Percentiles rank a stretch among this genome's conserved stretches.
These are phyloP conservation scores for Cenchrus americanus DNA, from an alignment of 176 grass and related monocot genomes.

Conservation along the genomic window DNA sequence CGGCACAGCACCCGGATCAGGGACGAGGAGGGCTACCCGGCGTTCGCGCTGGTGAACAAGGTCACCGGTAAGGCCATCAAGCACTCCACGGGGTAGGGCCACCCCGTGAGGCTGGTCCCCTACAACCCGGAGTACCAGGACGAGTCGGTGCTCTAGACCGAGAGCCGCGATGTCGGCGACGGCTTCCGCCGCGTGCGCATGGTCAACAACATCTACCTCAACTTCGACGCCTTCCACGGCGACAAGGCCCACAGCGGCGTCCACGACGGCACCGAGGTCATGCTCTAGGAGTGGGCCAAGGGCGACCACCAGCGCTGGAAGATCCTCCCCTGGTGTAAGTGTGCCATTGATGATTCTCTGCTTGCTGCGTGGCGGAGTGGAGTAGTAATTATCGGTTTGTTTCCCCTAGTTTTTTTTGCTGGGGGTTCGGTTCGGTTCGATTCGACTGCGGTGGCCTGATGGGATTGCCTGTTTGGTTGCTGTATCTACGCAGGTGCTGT, in stretches of 20 bases:
- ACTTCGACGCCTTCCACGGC: conserved; percentile 75
- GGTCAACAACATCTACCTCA: conserved; percentile 89
- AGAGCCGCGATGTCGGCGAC: conserved; percentile 68
- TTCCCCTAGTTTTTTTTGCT: neutral
- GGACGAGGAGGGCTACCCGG: conserved; percentile 77
- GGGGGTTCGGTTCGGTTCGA: neutral
- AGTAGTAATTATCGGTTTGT: neutral
- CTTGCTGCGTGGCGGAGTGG: neutral
- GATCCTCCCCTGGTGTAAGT: conserved; percentile 72
- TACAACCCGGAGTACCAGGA: conserved; percentile 64
- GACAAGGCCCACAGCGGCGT: conserved; percentile 69
- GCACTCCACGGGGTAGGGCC: conserved; percentile 78
- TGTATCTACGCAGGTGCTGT: conserved; percentile 35
- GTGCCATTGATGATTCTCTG: neutral
- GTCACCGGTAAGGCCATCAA: conserved; percentile 80
- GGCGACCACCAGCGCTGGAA: conserved; percentile 94
- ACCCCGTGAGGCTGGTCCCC: conserved; percentile 65
- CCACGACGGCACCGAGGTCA: conserved; percentile 65
- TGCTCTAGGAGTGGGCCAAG: conserved; percentile 80
- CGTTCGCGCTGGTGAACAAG: conserved; percentile 78
- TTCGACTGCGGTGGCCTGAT: neutral
- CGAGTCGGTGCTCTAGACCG: conserved; percentile 76
- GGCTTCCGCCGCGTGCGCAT: conserved; percentile 78
- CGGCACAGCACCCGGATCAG: conserved; percentile 60
- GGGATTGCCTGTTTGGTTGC: conserved; percentile 7